Base-by-base conservation (phyloP, 176 grass and related monocot species). In the Ampelocalamus luodianensis region DNA sequence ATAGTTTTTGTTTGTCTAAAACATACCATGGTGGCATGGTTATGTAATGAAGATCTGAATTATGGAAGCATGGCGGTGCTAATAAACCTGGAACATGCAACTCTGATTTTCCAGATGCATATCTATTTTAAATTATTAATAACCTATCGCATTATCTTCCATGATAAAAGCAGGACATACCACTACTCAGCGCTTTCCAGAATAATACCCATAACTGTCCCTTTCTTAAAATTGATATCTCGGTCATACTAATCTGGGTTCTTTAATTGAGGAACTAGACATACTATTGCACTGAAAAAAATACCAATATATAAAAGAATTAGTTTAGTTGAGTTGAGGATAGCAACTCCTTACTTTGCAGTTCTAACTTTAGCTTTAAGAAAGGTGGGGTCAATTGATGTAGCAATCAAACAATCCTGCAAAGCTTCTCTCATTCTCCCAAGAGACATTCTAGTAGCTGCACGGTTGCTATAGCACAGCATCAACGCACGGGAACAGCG, bases 381-480 rank as follows among this genome's bases (percentile, higher is more conserved):
- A 89, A 99, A 99, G 70, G 53, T 85, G 61, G 91, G 75, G 34
- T 99, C 93, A 76, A 90, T 89, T 89, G 79, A 89, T 82, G 64
- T 79, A 59, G 97, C 93, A 83, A 80, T 86, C 56, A 89, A 80
- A 77, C 97, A 99, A 88, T 99, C 97, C 42, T 89, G 71, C 72
- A 96, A 92, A 29, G 93, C 97, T 71, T 96, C 93, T 79, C 44
- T 74, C 90, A 96, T 94, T 87, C 90, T 93, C 22, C 97, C 97
- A 75, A 96, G 81, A 40, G 90, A 89, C 93, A 99, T 99, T 56
- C 84, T 92, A 72, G 93, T 87, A 66, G 97, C 97, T 44, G 97
- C 97, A 84, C 97, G 93, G 88, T 99, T 99, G 81, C 97, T 99
- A 72, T 94, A 96, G 79, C 97, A 99, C 51, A 99, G 60, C 93